These are phyloP conservation scores for Hirsutella thompsonii DNA, from an alignment of 2,329 filamentous ascomycete genomes.

Conservation along the genomic window DNA sequence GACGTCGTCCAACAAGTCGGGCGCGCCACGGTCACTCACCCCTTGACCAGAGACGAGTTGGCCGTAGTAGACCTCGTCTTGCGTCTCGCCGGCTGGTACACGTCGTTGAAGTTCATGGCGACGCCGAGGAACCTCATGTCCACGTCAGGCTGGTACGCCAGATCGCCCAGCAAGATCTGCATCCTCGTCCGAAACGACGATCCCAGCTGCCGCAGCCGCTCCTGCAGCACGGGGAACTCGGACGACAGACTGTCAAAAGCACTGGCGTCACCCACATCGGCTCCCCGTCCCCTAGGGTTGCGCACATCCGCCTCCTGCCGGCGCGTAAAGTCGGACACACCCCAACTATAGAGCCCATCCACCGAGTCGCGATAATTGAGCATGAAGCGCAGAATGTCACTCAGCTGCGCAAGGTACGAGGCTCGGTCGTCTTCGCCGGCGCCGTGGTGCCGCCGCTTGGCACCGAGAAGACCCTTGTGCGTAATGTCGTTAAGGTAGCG, in stretches of 20 bases:
- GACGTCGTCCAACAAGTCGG: not conserved
- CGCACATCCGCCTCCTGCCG: conserved; percentile 76
- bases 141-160: conserved; percentile 85
- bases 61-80: conserved; percentile 31
- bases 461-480: conserved; percentile 84
- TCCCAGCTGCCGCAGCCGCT: conserved; percentile 59
- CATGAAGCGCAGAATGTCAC: conserved; percentile 89
- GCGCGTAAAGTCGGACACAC: conserved; percentile 83
- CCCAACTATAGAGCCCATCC: conserved; percentile 88
- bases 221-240: conserved; percentile 61
- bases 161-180: conserved; percentile 72
- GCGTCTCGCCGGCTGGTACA: conserved; percentile 67
- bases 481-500: conserved; percentile 90
- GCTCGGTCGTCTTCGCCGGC: conserved; percentile 52
- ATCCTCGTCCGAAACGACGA: conserved; percentile 65
- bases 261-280: conserved; percentile 6
- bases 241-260: conserved; percentile 41
- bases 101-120: conserved; percentile 98
- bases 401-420: conserved; percentile 79
- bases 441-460: conserved; percentile 34
- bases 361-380: conserved; percentile 86
- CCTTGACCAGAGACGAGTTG: conserved; percentile 9
- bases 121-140: conserved; percentile 94
- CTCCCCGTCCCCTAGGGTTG: conserved; percentile 47
- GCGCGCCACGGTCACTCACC: conserved; percentile 13